Evolutionary conservation across 139 green algal genomes (phyloP).

Genomic region (Limnomonas spitsbergensis): DNA sequence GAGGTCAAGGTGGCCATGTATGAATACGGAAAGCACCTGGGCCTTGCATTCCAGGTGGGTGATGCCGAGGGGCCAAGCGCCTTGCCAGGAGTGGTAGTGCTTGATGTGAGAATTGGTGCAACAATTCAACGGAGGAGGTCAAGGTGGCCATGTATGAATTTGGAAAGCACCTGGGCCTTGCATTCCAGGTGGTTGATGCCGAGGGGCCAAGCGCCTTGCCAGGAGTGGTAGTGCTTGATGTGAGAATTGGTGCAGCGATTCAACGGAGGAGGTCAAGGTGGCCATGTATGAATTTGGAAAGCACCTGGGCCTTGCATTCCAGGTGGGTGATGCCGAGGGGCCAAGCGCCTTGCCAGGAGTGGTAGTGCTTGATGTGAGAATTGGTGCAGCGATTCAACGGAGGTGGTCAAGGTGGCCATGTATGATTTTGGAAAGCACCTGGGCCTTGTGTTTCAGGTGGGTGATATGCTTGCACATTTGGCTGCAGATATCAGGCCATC

Average conservation of each 20-base stretch:
- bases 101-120: no score
- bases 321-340: no score
- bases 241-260: no score
- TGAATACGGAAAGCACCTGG: constrained; percentile 93
- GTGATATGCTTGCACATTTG: no score
- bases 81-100: no score
- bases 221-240: no score
- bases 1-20: constrained; percentile 89
- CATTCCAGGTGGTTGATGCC: constrained; percentile 96
- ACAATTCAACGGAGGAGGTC: constrained; percentile 39
- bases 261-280: constrained; percentile 64
- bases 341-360: no score
- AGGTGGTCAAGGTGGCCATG: constrained; percentile 83
- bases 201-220: no score
- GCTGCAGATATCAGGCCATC: no score
- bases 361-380: no score
- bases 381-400: constrained; percentile 1
- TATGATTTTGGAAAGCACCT: constrained; percentile 94
- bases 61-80: no score
- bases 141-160: constrained; percentile 94
- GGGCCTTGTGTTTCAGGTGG: constrained; percentile 93
- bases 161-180: constrained; percentile 92
- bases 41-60: constrained; percentile 95
- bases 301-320: constrained; percentile 95
- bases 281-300: constrained; percentile 95